Evolutionary conservation across 352 stramenopile species (phyloP).

Genomic region (Pythium plurisporium): DNA sequence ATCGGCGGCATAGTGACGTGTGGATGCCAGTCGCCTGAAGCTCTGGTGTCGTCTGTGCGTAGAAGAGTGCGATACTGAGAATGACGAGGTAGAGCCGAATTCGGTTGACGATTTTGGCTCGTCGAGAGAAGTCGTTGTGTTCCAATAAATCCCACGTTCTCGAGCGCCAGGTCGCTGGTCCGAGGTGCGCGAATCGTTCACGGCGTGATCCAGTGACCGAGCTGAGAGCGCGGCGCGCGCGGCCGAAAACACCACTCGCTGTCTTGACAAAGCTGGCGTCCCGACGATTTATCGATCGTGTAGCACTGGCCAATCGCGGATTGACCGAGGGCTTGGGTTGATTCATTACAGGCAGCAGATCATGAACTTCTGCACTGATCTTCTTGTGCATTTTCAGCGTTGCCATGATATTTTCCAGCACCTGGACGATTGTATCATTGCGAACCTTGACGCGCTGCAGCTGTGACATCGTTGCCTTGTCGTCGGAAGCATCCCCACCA

Average conservation of each 20-base stretch:
- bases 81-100: constrained; percentile 33
- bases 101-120: constrained; percentile 23
- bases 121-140: constrained; percentile 30
- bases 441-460: constrained; percentile 27
- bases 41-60: constrained; percentile 48
- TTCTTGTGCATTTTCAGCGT: constrained; percentile 39
- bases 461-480: constrained; percentile 4
- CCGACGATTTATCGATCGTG: constrained; percentile 3
- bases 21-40: constrained; percentile 39
- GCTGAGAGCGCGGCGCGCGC: constrained; percentile 25
- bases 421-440: constrained; percentile 29
- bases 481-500: neutral
- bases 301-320: neutral
- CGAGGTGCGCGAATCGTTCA: constrained; percentile 21
- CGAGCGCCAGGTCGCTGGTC: constrained; percentile 28
- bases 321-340: neutral
- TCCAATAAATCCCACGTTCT: constrained; percentile 43
- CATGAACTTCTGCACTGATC: constrained; percentile 33
- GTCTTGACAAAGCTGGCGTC: constrained; percentile 14
- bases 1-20: constrained; percentile 35
- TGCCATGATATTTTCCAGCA: constrained; percentile 28
- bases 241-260: constrained; percentile 17
- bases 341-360: constrained; percentile 3
- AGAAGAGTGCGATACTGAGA: constrained; percentile 45
- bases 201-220: constrained; percentile 17